These are phyloP conservation scores for Ophiosphaerella korrae DNA, from an alignment of 2,329 filamentous ascomycete species.

Conservation along the genomic window DNA sequence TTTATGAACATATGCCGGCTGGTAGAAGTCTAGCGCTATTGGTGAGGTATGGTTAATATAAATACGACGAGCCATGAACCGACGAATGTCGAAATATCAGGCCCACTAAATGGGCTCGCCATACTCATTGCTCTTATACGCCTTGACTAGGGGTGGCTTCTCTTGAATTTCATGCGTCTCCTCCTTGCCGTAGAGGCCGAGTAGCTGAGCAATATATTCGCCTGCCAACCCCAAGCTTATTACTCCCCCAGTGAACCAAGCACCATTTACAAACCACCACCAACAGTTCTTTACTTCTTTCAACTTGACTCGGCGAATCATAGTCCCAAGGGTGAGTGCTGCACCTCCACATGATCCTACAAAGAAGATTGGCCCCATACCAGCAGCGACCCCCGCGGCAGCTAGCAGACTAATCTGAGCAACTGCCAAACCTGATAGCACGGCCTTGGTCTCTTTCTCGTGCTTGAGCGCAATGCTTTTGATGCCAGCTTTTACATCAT, in stretches of 20 bases:
- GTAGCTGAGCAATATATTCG: conserved; percentile 54
- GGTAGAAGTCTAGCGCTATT: background rate
- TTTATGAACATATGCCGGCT: background rate
- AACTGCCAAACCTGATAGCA: conserved; percentile 72
- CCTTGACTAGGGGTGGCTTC: background rate
- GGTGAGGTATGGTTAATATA: background rate
- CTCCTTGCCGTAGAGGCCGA: conserved; percentile 29
- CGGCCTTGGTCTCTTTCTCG: conserved; percentile 74
- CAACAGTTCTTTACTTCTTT: conserved; percentile 64
- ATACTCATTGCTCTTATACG: background rate
- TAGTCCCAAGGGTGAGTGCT: conserved; percentile 58
- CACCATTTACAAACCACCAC: conserved; percentile 69
- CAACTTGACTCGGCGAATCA: conserved; percentile 64
- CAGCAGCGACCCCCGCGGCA: conserved; percentile 68
- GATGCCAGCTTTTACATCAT: conserved; percentile 84
- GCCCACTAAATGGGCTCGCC: background rate
- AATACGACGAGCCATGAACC: background rate
- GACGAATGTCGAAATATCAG: background rate
- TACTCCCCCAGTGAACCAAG: conserved; percentile 65
- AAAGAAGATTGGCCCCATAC: conserved; percentile 64
- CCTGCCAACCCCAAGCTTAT: conserved; percentile 61
- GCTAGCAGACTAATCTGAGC: conserved; percentile 72
- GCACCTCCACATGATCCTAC: conserved; percentile 64
- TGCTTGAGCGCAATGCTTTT: conserved; percentile 86
- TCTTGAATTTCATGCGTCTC: conserved; percentile 9